A percentile compares a stretch with the other conserved stretches of the same genome.
These are phyloP conservation scores for Nicotiana otophora DNA, from an alignment of 257 asterid genomes.

Conservation along the genomic window DNA sequence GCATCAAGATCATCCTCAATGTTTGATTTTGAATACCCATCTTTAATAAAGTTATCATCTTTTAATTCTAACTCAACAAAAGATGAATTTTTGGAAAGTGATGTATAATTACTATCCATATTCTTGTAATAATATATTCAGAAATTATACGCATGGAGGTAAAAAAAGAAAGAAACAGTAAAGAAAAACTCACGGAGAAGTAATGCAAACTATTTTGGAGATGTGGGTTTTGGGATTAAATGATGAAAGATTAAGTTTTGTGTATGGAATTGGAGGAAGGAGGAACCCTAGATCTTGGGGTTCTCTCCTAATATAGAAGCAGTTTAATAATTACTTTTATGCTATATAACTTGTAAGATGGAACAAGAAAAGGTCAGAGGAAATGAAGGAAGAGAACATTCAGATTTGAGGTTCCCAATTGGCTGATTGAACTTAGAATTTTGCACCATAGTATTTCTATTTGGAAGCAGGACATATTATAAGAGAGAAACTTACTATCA, in stretches of 20 bases:
- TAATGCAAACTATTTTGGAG: neutral
- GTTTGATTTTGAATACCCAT: conserved; percentile 30
- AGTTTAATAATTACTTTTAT: too few relatives aligned
- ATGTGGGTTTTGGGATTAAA: neutral
- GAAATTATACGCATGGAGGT: neutral
- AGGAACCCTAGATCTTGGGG: neutral
- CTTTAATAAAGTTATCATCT: conserved; percentile 33
- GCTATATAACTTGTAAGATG: neutral
- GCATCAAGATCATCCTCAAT: conserved; percentile 33
- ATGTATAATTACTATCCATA: conserved; percentile 58
- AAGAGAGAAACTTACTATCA: too few relatives aligned
- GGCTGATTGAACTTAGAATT: neutral
- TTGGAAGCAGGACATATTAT: too few relatives aligned
- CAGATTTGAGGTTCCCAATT: neutral
- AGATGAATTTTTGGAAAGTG: conserved; percentile 16
- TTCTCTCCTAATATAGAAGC: neutral
- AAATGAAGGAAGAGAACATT: neutral
- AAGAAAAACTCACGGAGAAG: too few relatives aligned
- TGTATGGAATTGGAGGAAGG: neutral
- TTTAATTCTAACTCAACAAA: conserved; percentile 35
- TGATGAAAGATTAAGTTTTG: too few relatives aligned
- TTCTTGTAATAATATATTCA: neutral
- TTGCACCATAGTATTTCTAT: neutral
- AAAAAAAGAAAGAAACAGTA: neutral
- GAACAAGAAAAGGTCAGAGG: neutral